Percentiles rank a stretch among this genome's conserved stretches.
These are phyloP conservation scores for Cercis canadensis DNA, from an alignment of 306 rosid genomes.

Conservation along the genomic window DNA sequence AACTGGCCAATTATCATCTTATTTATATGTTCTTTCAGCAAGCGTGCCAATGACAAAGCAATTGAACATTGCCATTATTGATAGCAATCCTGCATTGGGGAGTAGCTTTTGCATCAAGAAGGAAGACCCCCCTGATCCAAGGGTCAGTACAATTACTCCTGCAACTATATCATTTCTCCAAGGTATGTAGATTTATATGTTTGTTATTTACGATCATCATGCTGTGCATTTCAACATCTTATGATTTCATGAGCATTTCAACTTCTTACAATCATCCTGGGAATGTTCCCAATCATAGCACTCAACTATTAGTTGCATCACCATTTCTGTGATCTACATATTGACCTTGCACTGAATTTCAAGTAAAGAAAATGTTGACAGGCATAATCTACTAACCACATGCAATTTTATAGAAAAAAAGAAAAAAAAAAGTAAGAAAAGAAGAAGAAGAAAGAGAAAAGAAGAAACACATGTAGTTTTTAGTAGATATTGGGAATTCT, in stretches of 20 bases:
- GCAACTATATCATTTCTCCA: slow-evolving; percentile 78
- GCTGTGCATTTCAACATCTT: slow-evolving; percentile 18
- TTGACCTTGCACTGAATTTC: neutral
- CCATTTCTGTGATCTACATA: neutral
- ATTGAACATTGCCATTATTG: slow-evolving; percentile 88
- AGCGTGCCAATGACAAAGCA: slow-evolving; percentile 90
- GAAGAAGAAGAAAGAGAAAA: no score
- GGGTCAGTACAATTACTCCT: slow-evolving; percentile 96
- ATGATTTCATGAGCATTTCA: neutral
- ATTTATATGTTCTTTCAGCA: slow-evolving; percentile 56
- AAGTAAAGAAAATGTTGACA: neutral
- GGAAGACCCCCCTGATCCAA: slow-evolving; percentile 87
- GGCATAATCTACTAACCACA: neutral
- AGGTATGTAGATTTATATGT: slow-evolving; percentile 59
- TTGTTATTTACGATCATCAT: slow-evolving; percentile 18
- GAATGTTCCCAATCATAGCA: neutral
- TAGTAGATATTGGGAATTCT: neutral
- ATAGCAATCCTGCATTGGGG: slow-evolving; percentile 84
- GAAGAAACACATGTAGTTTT: neutral
- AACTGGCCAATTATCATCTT: slow-evolving; percentile 25
- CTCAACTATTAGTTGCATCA: neutral
- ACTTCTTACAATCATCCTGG: neutral
- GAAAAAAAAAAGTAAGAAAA: no score
- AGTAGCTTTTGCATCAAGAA: slow-evolving; percentile 59
- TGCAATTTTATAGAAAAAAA: no score